phyloP scores from a whole-genome alignment of 2,329 filamentous ascomycete species.

The Fusarium sp. region DNA sequence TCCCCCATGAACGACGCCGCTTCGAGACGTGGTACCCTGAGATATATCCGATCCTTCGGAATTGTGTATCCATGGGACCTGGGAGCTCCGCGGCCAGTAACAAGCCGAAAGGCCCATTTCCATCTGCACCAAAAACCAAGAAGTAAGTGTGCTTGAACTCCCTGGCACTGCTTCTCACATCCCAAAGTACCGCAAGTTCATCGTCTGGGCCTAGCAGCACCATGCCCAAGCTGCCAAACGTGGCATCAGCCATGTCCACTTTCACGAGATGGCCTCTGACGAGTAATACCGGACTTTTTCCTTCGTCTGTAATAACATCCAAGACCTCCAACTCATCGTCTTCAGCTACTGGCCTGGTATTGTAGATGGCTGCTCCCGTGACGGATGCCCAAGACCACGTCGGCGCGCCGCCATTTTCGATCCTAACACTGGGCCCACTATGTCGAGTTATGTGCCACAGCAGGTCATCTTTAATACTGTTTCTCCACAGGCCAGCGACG shows the following conservation, averaged over 20 bases:
- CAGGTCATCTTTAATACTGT: constrained; percentile 1
- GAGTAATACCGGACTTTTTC: background rate
- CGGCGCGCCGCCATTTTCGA: background rate
- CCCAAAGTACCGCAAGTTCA: background rate
- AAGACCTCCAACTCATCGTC: background rate
- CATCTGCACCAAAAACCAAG: background rate
- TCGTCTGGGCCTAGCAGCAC: background rate
- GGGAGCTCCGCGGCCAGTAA: background rate
- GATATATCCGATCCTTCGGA: background rate
- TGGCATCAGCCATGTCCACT: background rate
- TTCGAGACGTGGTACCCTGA: background rate
- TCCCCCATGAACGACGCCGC: background rate
- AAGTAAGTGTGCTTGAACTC: background rate
- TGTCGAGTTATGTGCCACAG: background rate
- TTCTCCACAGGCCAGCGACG: background rate
- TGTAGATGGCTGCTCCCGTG: background rate
- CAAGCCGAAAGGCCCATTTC: background rate
- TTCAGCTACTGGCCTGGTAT: background rate
- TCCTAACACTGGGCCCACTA: background rate
- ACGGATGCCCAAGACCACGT: constrained; percentile 2
- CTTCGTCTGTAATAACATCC: background rate
- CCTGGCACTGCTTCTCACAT: background rate
- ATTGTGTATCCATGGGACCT: background rate
- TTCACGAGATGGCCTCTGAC: constrained; percentile 1
- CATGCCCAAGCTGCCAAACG: background rate